Conservation (phyloP, 106 monocot species). For the Amphibolis antarctica region DNA sequence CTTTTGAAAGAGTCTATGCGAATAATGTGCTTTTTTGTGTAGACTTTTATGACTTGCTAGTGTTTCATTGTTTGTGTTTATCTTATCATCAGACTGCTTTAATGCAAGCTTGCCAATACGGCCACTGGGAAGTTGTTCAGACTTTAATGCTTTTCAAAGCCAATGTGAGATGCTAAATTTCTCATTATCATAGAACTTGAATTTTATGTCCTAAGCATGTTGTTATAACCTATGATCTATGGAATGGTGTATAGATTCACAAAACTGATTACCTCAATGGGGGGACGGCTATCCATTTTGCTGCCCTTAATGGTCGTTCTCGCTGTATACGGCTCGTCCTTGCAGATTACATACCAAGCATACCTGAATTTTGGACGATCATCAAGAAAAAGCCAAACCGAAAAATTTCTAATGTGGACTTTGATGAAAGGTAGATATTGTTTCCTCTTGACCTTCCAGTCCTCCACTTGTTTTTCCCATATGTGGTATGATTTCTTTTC, state of each 20-base stretch:
- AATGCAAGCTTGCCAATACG: slow-evolving; percentile 97
- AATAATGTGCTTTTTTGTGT: too few species aligned
- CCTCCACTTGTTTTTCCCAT: background rate
- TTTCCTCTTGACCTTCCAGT: too few species aligned
- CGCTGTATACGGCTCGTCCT: slow-evolving; percentile 83
- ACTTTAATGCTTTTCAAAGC: slow-evolving; percentile 87
- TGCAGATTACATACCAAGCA: slow-evolving; percentile 72
- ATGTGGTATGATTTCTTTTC: background rate
- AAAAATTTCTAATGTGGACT: slow-evolving; percentile 29
- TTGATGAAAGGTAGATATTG: slow-evolving; percentile 43
- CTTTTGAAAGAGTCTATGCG: too few species aligned
- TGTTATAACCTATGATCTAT: background rate
- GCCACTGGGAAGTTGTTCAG: slow-evolving; percentile 98
- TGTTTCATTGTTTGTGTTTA: background rate
- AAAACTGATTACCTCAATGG: slow-evolving; percentile 90
- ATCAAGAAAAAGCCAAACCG: slow-evolving; percentile 24
- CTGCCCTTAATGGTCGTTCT: slow-evolving; percentile 76
- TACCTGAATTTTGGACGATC: slow-evolving; percentile 51
- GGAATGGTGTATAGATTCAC: slow-evolving; percentile 45
- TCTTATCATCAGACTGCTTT: slow-evolving; percentile 60
- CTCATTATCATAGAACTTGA: background rate
- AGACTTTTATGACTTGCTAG: background rate
- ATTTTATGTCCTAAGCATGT: background rate
- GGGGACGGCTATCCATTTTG: slow-evolving; percentile 86
- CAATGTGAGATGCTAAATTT: slow-evolving; percentile 33